Conservation (phyloP, 2,329 filamentous ascomycete species). For the Paecilomyces sp. region DNA sequence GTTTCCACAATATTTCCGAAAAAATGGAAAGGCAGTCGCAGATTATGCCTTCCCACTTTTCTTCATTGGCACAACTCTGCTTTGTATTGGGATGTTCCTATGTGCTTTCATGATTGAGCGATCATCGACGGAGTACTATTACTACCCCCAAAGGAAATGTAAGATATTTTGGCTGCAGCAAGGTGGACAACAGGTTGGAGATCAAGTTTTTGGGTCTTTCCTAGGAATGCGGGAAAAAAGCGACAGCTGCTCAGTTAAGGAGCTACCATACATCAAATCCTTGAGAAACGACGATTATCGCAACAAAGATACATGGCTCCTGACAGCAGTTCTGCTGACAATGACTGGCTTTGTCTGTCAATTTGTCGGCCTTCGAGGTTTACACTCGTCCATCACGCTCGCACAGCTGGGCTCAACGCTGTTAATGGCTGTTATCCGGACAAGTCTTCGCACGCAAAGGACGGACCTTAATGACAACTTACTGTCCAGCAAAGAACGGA, state of each 20-base stretch:
- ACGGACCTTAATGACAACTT: slow-evolving; percentile 22
- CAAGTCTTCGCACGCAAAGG: slow-evolving; percentile 24
- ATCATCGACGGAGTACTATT: slow-evolving; percentile 19
- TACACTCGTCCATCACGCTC: slow-evolving; percentile 30
- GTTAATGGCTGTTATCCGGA: slow-evolving; percentile 29
- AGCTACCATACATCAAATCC: slow-evolving; percentile 22
- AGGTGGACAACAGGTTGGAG: slow-evolving; percentile 28
- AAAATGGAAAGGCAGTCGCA: slow-evolving; percentile 15
- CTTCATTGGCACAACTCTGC: slow-evolving; percentile 22
- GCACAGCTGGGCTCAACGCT: slow-evolving; percentile 28
- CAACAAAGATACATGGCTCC: slow-evolving; percentile 9
- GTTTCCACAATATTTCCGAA: slow-evolving; percentile 17
- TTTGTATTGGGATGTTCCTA: slow-evolving; percentile 26
- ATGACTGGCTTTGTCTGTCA: slow-evolving; percentile 29
- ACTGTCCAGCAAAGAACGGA: slow-evolving; percentile 11
- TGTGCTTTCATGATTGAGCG: slow-evolving; percentile 29
- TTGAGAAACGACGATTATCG: slow-evolving; percentile 10
- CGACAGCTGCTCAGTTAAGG: slow-evolving; percentile 5
- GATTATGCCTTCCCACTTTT: slow-evolving; percentile 29
- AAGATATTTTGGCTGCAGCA: slow-evolving; percentile 34
- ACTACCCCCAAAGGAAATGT: slow-evolving; percentile 16
- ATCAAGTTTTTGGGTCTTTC: slow-evolving; percentile 32
- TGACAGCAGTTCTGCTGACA: slow-evolving; percentile 17
- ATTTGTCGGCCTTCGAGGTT: slow-evolving; percentile 31
- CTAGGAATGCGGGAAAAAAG: slow-evolving; percentile 19